Evolutionary conservation across 768 basidiomycete genomes (phyloP).

Genomic region (Auriscalpium vulgare): DNA sequence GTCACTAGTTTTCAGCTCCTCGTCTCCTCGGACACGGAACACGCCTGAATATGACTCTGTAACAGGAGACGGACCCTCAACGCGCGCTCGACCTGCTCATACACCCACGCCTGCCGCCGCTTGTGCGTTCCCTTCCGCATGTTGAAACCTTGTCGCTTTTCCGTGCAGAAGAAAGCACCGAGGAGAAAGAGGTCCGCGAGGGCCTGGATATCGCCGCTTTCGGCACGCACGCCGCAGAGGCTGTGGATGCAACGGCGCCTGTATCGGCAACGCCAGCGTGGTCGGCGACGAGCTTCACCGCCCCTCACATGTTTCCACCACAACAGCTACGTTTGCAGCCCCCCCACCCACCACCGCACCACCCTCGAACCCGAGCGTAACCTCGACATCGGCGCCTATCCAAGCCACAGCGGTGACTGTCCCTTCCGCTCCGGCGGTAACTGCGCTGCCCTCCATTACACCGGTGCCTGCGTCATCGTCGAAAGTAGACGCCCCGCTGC

Average conservation of each 20-base stretch:
- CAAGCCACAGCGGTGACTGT: background rate
- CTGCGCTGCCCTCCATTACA: background rate
- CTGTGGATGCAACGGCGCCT: background rate
- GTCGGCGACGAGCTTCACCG: background rate
- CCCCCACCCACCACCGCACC: background rate
- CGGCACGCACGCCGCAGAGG: conserved; percentile 1
- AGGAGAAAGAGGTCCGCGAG: conserved; percentile 45
- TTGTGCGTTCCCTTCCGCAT: conserved; percentile 59
- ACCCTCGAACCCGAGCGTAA: background rate
- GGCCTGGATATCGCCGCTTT: conserved; percentile 29
- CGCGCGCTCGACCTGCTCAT: conserved; percentile 51
- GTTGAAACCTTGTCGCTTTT: conserved; percentile 56
- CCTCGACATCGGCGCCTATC: background rate
- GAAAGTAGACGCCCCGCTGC: background rate
- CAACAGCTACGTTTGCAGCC: no score
- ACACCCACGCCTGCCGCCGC: conserved; percentile 74
- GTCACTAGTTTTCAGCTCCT: conserved; percentile 5
- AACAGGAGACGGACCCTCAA: conserved; percentile 23
- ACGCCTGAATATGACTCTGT: no score
- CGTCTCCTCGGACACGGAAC: no score
- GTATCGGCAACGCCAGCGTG: background rate
- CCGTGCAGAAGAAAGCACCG: conserved; percentile 52
- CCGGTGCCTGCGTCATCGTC: background rate
- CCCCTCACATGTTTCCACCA: no score
- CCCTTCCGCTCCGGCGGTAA: background rate